Evolutionary conservation across 2,329 filamentous ascomycete species (phyloP).

Genomic region (Aschersonia sp.): DNA sequence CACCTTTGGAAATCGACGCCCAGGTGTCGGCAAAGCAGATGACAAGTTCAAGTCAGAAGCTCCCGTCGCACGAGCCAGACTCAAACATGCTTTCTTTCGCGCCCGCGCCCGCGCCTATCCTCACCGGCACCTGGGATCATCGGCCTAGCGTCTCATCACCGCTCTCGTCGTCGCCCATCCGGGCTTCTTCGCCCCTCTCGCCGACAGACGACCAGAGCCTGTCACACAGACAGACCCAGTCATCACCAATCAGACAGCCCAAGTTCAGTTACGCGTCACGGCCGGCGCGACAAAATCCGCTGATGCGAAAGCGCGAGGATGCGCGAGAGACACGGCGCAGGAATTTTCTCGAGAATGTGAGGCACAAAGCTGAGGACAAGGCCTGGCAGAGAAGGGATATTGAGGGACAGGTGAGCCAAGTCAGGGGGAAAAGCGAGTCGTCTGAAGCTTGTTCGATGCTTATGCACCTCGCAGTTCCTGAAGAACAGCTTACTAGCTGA

Average conservation of each 20-base stretch:
- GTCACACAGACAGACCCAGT: constrained; percentile 26
- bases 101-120: constrained; percentile 27
- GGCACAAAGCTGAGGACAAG: constrained; percentile 43
- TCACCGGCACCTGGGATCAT: constrained; percentile 27
- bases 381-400: constrained; percentile 46
- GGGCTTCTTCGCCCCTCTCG: constrained; percentile 32
- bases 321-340: constrained; percentile 48
- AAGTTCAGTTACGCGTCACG: constrained; percentile 38
- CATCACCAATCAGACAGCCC: constrained; percentile 25
- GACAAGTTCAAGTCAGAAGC: neutral
- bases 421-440: neutral
- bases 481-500: constrained; percentile 20
- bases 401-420: constrained; percentile 31
- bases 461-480: constrained; percentile 13
- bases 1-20: neutral
- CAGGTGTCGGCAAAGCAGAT: neutral
- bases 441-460: neutral
- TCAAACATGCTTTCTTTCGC: constrained; percentile 26
- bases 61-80: constrained; percentile 3
- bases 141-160: constrained; percentile 37
- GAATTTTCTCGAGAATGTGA: constrained; percentile 54
- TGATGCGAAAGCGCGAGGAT: constrained; percentile 45
- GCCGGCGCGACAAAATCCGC: constrained; percentile 45
- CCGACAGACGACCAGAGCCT: constrained; percentile 26
- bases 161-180: constrained; percentile 43